Conservation (phyloP, 148 eudicot species). For the Pharnaceum exiguum region DNA sequence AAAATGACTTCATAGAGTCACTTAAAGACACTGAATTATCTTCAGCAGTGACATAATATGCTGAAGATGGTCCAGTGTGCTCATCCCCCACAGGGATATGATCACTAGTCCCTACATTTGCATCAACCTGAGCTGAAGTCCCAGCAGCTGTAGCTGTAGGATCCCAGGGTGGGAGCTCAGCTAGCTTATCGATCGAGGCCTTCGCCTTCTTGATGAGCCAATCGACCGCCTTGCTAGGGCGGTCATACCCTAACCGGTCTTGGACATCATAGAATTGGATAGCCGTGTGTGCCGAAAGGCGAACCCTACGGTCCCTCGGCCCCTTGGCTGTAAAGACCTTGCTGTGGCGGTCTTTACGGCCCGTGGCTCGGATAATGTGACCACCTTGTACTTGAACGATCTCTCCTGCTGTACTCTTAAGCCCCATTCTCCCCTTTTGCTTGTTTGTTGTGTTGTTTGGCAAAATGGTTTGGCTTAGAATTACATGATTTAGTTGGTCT, state of each 20-base stretch:
- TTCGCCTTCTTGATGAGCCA: slow-evolving; percentile 39
- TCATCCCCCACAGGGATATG: slow-evolving; percentile 14
- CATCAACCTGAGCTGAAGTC: not conserved
- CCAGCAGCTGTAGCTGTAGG: slow-evolving; percentile 8
- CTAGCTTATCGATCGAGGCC: slow-evolving; percentile 32
- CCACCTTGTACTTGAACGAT: slow-evolving; percentile 41
- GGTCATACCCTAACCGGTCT: slow-evolving; percentile 37
- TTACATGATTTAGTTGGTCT: slow-evolving; percentile 7
- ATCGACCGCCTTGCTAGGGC: slow-evolving; percentile 46
- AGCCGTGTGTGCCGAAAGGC: slow-evolving; percentile 42
- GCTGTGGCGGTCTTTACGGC: slow-evolving; percentile 43
- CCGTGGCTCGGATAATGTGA: slow-evolving; percentile 40
- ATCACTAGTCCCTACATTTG: slow-evolving; percentile 2
- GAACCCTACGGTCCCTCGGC: slow-evolving; percentile 36
- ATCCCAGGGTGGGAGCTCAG: slow-evolving; percentile 35
- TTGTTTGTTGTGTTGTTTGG: not conserved
- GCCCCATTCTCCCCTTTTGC: slow-evolving; percentile 26
- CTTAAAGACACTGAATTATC: slow-evolving; percentile 9
- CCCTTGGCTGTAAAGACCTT: slow-evolving; percentile 46
- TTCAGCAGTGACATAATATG: slow-evolving; percentile 13
- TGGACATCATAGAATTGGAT: slow-evolving; percentile 45
- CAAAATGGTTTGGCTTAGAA: not conserved
- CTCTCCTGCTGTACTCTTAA: slow-evolving; percentile 17
- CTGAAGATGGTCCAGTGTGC: slow-evolving; percentile 15
- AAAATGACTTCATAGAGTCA: slow-evolving; percentile 24